Percentiles rank a stretch among this genome's conserved stretches.
Conservation (phyloP, 495 filamentous ascomycete genomes). For the Trichoderma erinaceum region DNA sequence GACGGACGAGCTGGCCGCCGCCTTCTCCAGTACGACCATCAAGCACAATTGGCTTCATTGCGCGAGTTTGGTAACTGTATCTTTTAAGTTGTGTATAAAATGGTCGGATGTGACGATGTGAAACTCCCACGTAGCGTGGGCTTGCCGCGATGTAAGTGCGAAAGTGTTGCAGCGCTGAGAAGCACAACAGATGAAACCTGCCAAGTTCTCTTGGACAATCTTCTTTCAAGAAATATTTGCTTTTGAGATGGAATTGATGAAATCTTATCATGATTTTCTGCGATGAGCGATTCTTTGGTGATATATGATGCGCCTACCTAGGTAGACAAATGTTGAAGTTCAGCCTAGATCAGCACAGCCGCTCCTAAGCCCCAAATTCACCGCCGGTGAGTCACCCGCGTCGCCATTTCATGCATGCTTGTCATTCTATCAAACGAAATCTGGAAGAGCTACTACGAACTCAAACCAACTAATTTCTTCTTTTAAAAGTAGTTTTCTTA, state of each 20-base stretch:
- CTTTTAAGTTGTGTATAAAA: neutral
- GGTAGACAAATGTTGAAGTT: neutral
- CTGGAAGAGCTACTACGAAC: neutral
- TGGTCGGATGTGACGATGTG: neutral
- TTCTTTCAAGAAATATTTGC: too few relatives aligned
- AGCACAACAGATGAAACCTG: too few relatives aligned
- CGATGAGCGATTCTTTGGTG: too few relatives aligned
- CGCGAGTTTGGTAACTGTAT: neutral
- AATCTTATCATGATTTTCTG: too few relatives aligned
- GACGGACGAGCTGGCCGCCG: conserved; percentile 74
- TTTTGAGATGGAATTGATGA: too few relatives aligned
- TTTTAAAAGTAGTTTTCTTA: too few relatives aligned
- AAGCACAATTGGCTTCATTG: conserved; percentile 32
- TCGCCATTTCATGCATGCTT: neutral
- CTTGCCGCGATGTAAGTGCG: neutral
- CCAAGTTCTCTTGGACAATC: too few relatives aligned
- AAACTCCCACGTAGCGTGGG: neutral
- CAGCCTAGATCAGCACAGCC: neutral
- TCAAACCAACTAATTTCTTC: too few relatives aligned
- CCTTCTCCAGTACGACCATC: conserved; percentile 76
- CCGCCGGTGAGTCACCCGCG: conserved; percentile 1
- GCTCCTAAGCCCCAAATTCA: conserved; percentile 7
- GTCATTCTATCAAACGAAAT: neutral
- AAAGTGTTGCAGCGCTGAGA: neutral
- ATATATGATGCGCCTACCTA: too few relatives aligned